Evolutionary conservation across 1,284 basidiomycete genomes (phyloP), one percentile per base, ranked within the genome.

Genomic region (Coriolopsis trogii): DNA sequence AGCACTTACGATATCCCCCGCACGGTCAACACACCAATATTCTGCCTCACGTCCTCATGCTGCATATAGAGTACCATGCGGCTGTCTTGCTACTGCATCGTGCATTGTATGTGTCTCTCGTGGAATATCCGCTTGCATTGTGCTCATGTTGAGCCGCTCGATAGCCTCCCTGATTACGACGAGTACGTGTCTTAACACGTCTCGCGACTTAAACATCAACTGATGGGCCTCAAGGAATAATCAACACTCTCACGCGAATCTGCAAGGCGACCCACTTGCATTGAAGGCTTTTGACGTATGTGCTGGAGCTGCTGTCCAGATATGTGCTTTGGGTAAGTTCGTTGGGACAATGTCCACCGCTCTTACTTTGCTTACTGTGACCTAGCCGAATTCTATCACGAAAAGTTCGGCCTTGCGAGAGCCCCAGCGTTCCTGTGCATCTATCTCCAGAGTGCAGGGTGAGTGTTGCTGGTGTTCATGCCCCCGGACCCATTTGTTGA

Each of bases 41-140:
- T 10, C 76, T 84, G 5, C 84, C 87, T 4, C 83, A 87, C 53
- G 75, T 93, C 24, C 66, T 93, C 20, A 77, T 84, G 41, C 72
- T 93, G 26, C 89, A 94, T 61, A 77, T 91, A 46, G 79, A 89
- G 61, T 93, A 93, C 67, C 91, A 89, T 80, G 82, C 81, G 9
- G 79, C 87, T 12, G 82, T 93, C 6, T 74, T 93, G 16, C 73
- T 93, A 26, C 75, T 93, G 26, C 83, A 93, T 68, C 81, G 92
- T 33, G 89, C 89, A 18, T 93, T 90, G 89, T 91, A 67, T 76
- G 89, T 78, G 31, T 46, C 2, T 12, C 15, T 12, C 7, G n/a
- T 16, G 2, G 15, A n/a, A 16, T 18, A 6, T 8, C 8, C 13
- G 8, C n/a, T 7, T 5, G 3, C 15, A 34, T 6, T 34, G 28